A percentile compares a stretch with the other conserved stretches of the same genome.
Evolutionary conservation across 2,329 filamentous ascomycete species (phyloP).

Genomic region (Nemania abortiva): DNA sequence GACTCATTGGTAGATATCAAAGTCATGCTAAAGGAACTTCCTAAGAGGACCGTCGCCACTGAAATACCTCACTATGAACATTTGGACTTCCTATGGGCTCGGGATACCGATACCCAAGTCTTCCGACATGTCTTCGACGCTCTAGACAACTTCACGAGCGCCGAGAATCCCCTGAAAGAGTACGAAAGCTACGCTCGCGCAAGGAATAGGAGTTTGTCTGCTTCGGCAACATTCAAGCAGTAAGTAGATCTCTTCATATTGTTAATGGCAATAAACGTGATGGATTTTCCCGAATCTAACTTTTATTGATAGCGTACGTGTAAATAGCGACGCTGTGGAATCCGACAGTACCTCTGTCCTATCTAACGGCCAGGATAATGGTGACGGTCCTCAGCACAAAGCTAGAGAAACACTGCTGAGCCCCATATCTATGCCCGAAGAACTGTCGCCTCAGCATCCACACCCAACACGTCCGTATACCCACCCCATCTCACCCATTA

Average conservation of each 20-base stretch:
- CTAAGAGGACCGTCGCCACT: constrained; percentile 83
- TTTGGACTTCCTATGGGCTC: constrained; percentile 94
- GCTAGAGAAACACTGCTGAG: constrained; percentile 45
- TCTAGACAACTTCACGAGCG: constrained; percentile 75
- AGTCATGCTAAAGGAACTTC: constrained; percentile 90
- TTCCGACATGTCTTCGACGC: constrained; percentile 94
- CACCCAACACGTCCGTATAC: constrained; percentile 36
- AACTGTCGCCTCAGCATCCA: constrained; percentile 33
- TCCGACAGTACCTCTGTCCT: constrained; percentile 47
- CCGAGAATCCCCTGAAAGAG: constrained; percentile 70
- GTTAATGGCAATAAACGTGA: background rate
- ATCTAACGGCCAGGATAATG: constrained; percentile 46
- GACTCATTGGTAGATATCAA: constrained; percentile 95
- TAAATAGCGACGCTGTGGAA: constrained; percentile 48
- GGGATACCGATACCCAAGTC: constrained; percentile 84
- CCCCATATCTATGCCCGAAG: constrained; percentile 26
- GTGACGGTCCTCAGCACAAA: constrained; percentile 40
- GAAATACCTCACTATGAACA: constrained; percentile 96
- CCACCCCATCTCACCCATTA: constrained; percentile 41
- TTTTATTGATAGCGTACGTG: constrained; percentile 38
- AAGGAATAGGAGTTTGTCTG: constrained; percentile 62
- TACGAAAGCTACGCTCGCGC: constrained; percentile 68
- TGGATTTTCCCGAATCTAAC: constrained; percentile 11
- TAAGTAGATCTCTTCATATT: constrained; percentile 38
- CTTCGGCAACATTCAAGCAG: constrained; percentile 52